Conservation (phyloP, 495 filamentous ascomycete genomes). For the Aspergillus sclerotiicarbonarius region DNA sequence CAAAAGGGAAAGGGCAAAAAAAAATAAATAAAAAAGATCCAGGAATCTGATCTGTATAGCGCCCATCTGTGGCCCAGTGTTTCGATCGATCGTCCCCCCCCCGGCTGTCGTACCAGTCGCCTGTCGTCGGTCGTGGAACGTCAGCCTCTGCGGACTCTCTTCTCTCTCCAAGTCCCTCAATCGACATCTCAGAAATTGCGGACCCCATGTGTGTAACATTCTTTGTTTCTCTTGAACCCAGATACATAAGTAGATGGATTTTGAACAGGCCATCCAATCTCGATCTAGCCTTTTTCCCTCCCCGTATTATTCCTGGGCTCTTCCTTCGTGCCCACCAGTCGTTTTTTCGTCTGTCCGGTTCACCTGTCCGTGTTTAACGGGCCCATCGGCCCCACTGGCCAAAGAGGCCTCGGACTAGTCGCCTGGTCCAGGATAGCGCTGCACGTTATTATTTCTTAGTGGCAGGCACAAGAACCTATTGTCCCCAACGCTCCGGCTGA, state of each 20-base stretch:
- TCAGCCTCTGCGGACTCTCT: not conserved
- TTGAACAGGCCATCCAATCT: too few relatives aligned
- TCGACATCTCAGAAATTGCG: slow-evolving; percentile 1
- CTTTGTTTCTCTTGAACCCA: too few relatives aligned
- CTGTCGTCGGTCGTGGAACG: not conserved
- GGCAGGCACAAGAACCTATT: not conserved
- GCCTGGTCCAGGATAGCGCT: slow-evolving; percentile 1
- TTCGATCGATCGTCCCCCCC: not conserved
- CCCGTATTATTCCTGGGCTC: not conserved
- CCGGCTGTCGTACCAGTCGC: not conserved
- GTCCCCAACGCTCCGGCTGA: not conserved
- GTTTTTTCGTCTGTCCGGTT: not conserved
- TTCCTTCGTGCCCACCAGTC: not conserved
- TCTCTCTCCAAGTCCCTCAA: not conserved
- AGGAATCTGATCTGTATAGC: too few relatives aligned
- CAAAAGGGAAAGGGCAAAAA: too few relatives aligned
- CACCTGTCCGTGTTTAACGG: not conserved
- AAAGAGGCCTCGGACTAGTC: not conserved
- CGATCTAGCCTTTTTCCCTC: not conserved
- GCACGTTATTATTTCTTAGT: not conserved
- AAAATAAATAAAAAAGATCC: too few relatives aligned
- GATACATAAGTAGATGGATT: too few relatives aligned
- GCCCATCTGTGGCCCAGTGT: too few relatives aligned
- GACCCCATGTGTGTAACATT: not conserved
- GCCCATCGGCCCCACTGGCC: not conserved